These are phyloP conservation scores for Puya raimondii DNA, from an alignment of 176 grass and related monocot species.

Conservation along the genomic window DNA sequence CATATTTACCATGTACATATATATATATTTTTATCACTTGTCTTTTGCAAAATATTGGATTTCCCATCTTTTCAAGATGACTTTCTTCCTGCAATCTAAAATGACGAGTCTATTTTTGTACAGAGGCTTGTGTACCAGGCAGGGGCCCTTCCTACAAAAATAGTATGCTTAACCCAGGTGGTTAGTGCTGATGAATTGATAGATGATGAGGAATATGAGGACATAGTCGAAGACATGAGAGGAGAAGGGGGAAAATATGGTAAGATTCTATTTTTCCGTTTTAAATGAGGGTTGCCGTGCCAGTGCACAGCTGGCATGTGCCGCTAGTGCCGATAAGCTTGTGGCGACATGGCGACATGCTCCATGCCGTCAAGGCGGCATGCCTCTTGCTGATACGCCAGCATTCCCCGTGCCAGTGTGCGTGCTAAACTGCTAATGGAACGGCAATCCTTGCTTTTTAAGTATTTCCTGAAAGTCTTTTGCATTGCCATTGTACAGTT, in stretches of 20 bases:
- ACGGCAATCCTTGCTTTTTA: too few relatives aligned
- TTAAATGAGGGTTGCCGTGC: slow-evolving; percentile 2
- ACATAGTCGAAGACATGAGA: slow-evolving; percentile 96
- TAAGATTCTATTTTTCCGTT: slow-evolving; percentile 22
- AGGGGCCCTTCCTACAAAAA: slow-evolving; percentile 67
- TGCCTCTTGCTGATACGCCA: too few relatives aligned
- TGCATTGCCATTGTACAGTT: not conserved
- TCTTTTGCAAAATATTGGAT: not conserved
- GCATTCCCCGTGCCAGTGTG: too few relatives aligned
- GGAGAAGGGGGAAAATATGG: slow-evolving; percentile 89
- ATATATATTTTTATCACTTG: too few relatives aligned
- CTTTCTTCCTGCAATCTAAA: slow-evolving; percentile 6
- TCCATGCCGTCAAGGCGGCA: too few relatives aligned
- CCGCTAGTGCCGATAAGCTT: too few relatives aligned
- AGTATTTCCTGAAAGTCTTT: too few relatives aligned
- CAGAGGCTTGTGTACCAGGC: slow-evolving; percentile 81
- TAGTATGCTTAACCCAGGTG: slow-evolving; percentile 82
- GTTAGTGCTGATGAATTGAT: slow-evolving; percentile 63
- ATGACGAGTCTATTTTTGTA: slow-evolving; percentile 4
- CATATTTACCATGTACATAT: too few relatives aligned
- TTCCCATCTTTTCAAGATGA: slow-evolving; percentile 14
- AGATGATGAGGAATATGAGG: slow-evolving; percentile 88
- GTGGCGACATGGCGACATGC: too few relatives aligned
- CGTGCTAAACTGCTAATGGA: too few relatives aligned
- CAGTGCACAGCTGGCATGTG: too few relatives aligned